phyloP scores from a whole-genome alignment of 768 basidiomycete species.

The Suillus sp. region DNA sequence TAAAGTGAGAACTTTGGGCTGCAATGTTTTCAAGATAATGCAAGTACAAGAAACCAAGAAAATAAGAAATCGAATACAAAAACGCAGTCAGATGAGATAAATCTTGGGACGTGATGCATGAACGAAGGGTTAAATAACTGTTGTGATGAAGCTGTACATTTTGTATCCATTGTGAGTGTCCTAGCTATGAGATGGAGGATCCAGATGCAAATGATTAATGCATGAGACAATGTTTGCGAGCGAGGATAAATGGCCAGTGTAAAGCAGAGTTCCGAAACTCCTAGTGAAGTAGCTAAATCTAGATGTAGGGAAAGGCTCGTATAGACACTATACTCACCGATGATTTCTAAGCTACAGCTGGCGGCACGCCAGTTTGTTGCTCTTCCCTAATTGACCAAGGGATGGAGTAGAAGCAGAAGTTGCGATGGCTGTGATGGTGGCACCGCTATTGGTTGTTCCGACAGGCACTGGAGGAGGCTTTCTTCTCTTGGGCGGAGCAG shows the following conservation, averaged over 20 bases:
- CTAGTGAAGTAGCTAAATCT: background rate
- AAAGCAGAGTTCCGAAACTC: background rate
- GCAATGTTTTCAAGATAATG: background rate
- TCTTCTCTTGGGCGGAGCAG: conserved; percentile 67
- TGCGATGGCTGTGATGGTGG: conserved; percentile 61
- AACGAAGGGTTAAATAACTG: background rate
- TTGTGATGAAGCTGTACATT: conserved; percentile 6
- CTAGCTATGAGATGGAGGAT: conserved; percentile 1
- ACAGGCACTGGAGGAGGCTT: conserved; percentile 73
- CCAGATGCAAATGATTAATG: conserved; percentile 4
- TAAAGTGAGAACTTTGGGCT: background rate
- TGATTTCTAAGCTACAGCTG: background rate
- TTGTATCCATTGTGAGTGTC: conserved; percentile 7
- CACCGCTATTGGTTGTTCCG: conserved; percentile 49
- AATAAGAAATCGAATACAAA: background rate
- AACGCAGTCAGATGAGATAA: background rate
- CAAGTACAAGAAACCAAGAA: background rate
- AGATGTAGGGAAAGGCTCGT: background rate
- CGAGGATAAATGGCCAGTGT: background rate
- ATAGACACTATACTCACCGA: background rate
- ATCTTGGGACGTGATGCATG: background rate
- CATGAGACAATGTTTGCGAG: background rate
- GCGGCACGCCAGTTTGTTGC: conserved; percentile 7
- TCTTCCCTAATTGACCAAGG: conserved; percentile 22
- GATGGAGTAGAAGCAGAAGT: conserved; percentile 34